Evolutionary conservation across 2,329 filamentous ascomycete genomes (phyloP), one percentile per base, ranked within the genome.

Genomic region (Aspergillus texensis): DNA sequence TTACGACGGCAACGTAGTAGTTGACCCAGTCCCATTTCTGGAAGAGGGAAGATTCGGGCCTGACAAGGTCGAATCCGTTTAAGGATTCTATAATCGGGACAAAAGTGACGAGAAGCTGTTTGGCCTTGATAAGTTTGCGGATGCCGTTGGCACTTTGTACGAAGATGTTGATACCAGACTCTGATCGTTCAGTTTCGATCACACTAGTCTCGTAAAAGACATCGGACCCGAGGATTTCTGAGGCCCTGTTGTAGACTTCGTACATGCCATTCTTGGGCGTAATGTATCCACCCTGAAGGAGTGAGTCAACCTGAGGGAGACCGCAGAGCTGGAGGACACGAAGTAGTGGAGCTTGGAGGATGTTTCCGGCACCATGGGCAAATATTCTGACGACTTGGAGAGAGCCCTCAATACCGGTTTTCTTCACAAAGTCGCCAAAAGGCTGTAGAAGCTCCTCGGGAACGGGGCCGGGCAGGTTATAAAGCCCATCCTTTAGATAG

Each of bases 1-100:
- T 73, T 4, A 83, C 53, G 0, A 83, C 55, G 4, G 66, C 71
- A 4, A 73, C 75, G 65, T 79, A 83, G 72, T 80, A 82, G 1
- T 67, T 75, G 0, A 65, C 74, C 60, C 75, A 74, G n/a, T 57
- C 63, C 64, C 81, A 80, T 60, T 80, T 73, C 3, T 60, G 21
- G 63, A 82, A 80, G 11, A 81, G 67, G 0, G 48, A 26, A 1
- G 21, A 57, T 61, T 85, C 82, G 0, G 66, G 45, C 0, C 55
- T 1, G 41, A 67, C 70, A 6, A 84, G 70, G 60, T 79, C 78
- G 63, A 81, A 80, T 0, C 67, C 69, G 77, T 43, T 5, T 14
- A 80, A 66, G 52, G 77, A 78, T 8, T 73, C 67, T 8, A 75
- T 59, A 8, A 70, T 76, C 0, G 79, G 79, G 26, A 78, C 73